Conservation (phyloP, 1,284 basidiomycete species). For the Ganoderma sinense region DNA sequence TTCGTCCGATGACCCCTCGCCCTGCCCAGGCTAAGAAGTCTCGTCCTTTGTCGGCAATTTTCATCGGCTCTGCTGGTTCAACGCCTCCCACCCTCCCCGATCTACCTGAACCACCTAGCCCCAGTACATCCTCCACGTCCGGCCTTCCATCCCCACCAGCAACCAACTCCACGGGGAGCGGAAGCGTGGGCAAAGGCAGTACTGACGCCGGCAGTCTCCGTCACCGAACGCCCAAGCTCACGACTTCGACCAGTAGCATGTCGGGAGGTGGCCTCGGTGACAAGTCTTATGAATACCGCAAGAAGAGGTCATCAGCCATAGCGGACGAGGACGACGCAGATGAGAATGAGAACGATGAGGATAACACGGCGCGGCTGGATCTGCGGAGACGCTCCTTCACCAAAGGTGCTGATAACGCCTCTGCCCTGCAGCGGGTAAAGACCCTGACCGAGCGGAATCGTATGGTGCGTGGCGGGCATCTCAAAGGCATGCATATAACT, state of each 20-base stretch:
- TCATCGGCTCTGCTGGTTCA: slow-evolving; percentile 47
- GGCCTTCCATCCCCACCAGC: slow-evolving; percentile 82
- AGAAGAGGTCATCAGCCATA: slow-evolving; percentile 38
- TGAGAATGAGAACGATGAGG: slow-evolving; percentile 55
- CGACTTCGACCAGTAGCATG: slow-evolving; percentile 38
- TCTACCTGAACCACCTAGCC: slow-evolving; percentile 74
- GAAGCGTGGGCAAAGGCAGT: slow-evolving; percentile 71
- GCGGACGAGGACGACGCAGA: slow-evolving; percentile 53
- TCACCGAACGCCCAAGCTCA: slow-evolving; percentile 43
- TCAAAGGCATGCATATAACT: slow-evolving; percentile 24
- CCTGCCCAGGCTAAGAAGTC: slow-evolving; percentile 40
- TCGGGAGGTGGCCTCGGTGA: slow-evolving; percentile 41
- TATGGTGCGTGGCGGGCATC: slow-evolving; percentile 50
- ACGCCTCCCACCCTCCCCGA: slow-evolving; percentile 56
- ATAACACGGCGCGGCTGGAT: slow-evolving; percentile 67
- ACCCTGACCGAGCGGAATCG: slow-evolving; percentile 75
- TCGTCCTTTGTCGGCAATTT: slow-evolving; percentile 55
- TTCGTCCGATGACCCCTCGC: slow-evolving; percentile 44
- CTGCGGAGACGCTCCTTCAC: slow-evolving; percentile 48
- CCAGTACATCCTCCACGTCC: slow-evolving; percentile 58
- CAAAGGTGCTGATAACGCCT: slow-evolving; percentile 54
- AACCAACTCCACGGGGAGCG: slow-evolving; percentile 82
- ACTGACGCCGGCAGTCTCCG: slow-evolving; percentile 56
- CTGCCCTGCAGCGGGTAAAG: slow-evolving; percentile 70
- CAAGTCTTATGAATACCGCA: slow-evolving; percentile 32